A percentile compares a stretch with the other conserved stretches of the same genome.
Evolutionary conservation across 164 flowering plant genomes (phyloP).

Genomic region (Tetrastigma voinierianum): DNA sequence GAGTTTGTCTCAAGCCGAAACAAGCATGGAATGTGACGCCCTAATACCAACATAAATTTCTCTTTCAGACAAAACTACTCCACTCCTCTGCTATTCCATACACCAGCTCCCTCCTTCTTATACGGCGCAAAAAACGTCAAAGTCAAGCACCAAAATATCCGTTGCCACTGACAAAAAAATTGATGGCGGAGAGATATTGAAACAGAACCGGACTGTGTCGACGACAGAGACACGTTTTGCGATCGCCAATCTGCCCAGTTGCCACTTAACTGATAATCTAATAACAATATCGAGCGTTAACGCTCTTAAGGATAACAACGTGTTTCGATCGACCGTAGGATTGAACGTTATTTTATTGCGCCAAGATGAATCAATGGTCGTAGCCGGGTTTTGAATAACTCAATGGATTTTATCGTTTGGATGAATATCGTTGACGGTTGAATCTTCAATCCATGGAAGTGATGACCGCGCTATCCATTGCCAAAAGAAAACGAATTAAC

Average conservation of each 20-base stretch:
- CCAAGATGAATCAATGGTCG: not conserved
- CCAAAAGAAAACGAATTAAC: constrained; percentile 1
- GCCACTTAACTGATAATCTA: not conserved
- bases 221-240: constrained; percentile 8
- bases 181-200: constrained; percentile 11
- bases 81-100: too few relatives aligned
- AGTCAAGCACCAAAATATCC: not conserved
- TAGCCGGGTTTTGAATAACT: not conserved
- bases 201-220: constrained; percentile 8
- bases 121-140: constrained; percentile 19
- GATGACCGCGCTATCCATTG: constrained; percentile 25
- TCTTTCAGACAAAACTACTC: too few relatives aligned
- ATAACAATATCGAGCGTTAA: not conserved
- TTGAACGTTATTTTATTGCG: not conserved
- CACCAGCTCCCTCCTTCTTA: constrained; percentile 8
- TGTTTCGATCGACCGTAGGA: not conserved
- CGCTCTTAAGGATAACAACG: not conserved
- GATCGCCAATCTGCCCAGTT: constrained; percentile 14
- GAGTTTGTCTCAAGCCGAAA: not conserved
- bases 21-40: not conserved
- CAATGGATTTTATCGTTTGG: not conserved
- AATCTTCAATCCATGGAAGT: constrained; percentile 22
- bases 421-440: not conserved
- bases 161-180: not conserved
- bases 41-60: not conserved